phyloP scores from a whole-genome alignment of 2,329 filamentous ascomycete genomes.

The Trichoderma oligosporum region DNA sequence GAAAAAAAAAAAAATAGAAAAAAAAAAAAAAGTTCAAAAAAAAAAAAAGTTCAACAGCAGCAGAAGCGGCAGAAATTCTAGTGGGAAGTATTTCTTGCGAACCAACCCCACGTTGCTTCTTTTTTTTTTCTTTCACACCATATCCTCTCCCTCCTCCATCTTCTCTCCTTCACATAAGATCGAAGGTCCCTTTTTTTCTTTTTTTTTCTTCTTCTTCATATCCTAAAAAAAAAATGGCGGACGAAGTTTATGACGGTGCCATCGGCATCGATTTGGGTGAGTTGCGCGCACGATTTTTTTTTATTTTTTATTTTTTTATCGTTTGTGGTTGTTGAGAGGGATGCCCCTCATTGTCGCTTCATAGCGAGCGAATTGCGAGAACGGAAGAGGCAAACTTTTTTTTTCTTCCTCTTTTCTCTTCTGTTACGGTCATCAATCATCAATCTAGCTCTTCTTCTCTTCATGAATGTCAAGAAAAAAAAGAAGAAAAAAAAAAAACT shows the following conservation, averaged over 20 bases:
- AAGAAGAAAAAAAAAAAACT: too few relatives aligned
- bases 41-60: conserved; percentile 29
- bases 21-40: conserved; percentile 33
- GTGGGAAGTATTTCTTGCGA: conserved; percentile 37
- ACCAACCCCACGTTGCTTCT: conserved; percentile 34
- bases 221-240: conserved; percentile 66
- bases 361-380: neutral
- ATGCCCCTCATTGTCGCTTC: conserved; percentile 2
- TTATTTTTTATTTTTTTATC: conserved; percentile 10
- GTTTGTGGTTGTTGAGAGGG: conserved; percentile 8
- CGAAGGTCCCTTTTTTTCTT: conserved; percentile 20
- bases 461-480: too few relatives aligned
- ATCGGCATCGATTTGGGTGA: conserved; percentile 99
- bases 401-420: neutral
- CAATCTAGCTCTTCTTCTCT: neutral
- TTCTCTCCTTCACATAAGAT: conserved; percentile 26
- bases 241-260: conserved; percentile 99
- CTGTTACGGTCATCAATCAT: neutral
- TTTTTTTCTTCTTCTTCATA: conserved; percentile 2
- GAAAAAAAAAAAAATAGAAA: conserved; percentile 24
- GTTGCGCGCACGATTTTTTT: conserved; percentile 32
- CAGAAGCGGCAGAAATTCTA: conserved; percentile 26
- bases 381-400: neutral
- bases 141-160: conserved; percentile 26
- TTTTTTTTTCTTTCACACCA: conserved; percentile 27